A percentile compares a stretch with the other conserved stretches of the same genome.
phyloP scores from a whole-genome alignment of 176 grass and related monocot species.

The Lolium multiflorum region DNA sequence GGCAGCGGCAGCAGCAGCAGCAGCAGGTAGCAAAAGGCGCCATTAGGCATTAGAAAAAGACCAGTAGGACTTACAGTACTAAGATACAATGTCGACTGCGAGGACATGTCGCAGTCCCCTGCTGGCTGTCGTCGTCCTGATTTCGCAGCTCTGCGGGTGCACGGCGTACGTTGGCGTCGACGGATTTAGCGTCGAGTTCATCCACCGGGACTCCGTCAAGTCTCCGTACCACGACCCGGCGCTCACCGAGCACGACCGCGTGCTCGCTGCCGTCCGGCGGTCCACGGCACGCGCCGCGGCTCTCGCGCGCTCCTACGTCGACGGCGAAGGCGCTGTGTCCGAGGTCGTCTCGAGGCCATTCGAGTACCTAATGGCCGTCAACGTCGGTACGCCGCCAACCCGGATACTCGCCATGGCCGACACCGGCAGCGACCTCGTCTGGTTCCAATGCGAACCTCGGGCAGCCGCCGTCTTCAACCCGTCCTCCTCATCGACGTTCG shows the following conservation, averaged over 20 bases:
- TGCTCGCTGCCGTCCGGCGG: slow-evolving; percentile 40
- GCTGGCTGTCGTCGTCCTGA: slow-evolving; percentile 8
- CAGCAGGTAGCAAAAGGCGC: not conserved
- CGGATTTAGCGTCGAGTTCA: slow-evolving; percentile 66
- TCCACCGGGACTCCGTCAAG: slow-evolving; percentile 58
- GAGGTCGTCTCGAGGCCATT: too few species aligned
- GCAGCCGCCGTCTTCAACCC: not conserved
- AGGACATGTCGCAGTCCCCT: not conserved
- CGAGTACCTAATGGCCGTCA: too few species aligned
- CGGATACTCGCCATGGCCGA: too few species aligned
- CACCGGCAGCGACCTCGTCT: too few species aligned
- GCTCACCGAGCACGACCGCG: slow-evolving; percentile 21
- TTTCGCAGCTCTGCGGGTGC: not conserved
- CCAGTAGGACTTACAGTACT: too few species aligned
- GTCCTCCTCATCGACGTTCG: slow-evolving; percentile 50
- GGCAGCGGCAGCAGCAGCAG: not conserved
- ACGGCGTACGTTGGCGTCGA: not conserved
- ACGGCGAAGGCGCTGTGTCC: too few species aligned
- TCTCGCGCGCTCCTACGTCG: too few species aligned
- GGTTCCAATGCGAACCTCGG: too few species aligned
- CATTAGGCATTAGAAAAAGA: not conserved
- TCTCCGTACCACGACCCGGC: not conserved
- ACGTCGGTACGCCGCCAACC: too few species aligned
- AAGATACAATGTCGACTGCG: slow-evolving; percentile 38
- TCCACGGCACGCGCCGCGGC: too few species aligned